Conservation (phyloP, 495 filamentous ascomycete species). For the Hapsidospora chrysogenum region DNA sequence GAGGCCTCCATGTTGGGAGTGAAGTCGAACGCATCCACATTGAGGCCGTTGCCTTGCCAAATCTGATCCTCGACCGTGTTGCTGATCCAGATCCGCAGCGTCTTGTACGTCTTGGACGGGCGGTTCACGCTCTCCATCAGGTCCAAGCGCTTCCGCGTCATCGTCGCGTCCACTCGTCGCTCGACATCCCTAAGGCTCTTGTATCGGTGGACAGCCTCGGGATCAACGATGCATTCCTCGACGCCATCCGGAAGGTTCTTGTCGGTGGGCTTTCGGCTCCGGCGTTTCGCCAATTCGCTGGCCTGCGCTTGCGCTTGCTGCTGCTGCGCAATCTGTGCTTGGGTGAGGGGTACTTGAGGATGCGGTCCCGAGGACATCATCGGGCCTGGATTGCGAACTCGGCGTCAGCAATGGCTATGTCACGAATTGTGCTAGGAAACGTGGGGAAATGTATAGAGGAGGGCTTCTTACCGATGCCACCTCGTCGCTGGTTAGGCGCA, state of each 20-base stretch:
- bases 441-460: background rate
- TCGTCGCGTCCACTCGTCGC: conserved; percentile 78
- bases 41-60: conserved; percentile 61
- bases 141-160: conserved; percentile 86
- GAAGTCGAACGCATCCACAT: conserved; percentile 60
- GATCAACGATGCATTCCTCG: conserved; percentile 46
- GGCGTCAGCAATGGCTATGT: background rate
- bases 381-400: conserved; percentile 23
- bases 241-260: conserved; percentile 83
- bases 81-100: conserved; percentile 83
- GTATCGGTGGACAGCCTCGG: conserved; percentile 72
- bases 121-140: conserved; percentile 70
- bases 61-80: conserved; percentile 91
- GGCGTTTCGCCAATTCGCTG: conserved; percentile 52
- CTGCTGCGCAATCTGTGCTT: conserved; percentile 36
- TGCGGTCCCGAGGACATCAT: conserved; percentile 39
- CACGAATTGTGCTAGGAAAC: conserved; percentile 2
- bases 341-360: conserved; percentile 27
- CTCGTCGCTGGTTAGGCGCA: conserved; percentile 22
- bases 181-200: conserved; percentile 70
- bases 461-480: conserved; percentile 27
- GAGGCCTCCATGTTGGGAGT: conserved; percentile 47
- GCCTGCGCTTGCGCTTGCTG: conserved; percentile 35
- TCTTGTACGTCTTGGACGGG: conserved; percentile 57
- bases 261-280: conserved; percentile 79